Conservation (phyloP, 495 filamentous ascomycete species). For the Aeminium ludgeri region DNA sequence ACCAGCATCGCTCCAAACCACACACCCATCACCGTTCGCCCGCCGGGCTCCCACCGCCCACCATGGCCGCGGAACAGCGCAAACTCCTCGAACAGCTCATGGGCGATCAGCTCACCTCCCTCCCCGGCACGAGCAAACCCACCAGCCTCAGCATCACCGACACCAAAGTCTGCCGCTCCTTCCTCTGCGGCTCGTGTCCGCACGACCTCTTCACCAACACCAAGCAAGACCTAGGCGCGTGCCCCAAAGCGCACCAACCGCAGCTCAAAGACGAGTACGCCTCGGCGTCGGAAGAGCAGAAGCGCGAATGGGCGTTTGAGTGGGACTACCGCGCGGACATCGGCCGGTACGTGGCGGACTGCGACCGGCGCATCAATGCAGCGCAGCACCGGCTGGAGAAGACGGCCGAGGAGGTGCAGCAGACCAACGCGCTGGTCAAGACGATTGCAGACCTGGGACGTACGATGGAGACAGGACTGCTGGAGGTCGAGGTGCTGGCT, state of each 20-base stretch:
- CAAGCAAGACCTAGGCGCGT: constrained; percentile 88
- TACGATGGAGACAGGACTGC: constrained; percentile 64
- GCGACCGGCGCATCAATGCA: constrained; percentile 80
- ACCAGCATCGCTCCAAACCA: too few relatives aligned
- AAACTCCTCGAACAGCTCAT: constrained; percentile 64
- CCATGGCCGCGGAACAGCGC: constrained; percentile 86
- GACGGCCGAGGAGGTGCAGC: constrained; percentile 90
- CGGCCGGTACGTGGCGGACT: constrained; percentile 88
- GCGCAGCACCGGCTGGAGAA: constrained; percentile 88
- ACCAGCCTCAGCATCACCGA: constrained; percentile 78
- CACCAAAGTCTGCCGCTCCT: constrained; percentile 86
- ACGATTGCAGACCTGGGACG: constrained; percentile 65
- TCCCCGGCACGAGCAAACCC: constrained; percentile 49
- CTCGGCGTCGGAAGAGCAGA: constrained; percentile 43
- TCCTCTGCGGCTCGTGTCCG: constrained; percentile 83
- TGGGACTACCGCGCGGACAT: constrained; percentile 94
- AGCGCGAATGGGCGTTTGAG: constrained; percentile 72
- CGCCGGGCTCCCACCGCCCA: too few relatives aligned
- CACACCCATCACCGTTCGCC: constrained; percentile 7
- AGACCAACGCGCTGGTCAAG: constrained; percentile 91
- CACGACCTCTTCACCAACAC: constrained; percentile 99
- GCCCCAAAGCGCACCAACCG: constrained; percentile 80
- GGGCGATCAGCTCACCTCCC: constrained; percentile 75
- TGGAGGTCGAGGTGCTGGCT: constrained; percentile 73
- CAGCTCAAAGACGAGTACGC: constrained; percentile 79